A percentile compares a stretch with the other conserved stretches of the same genome.
phyloP scores from a whole-genome alignment of 805 yeast species.

The Yarrowia sp. region DNA sequence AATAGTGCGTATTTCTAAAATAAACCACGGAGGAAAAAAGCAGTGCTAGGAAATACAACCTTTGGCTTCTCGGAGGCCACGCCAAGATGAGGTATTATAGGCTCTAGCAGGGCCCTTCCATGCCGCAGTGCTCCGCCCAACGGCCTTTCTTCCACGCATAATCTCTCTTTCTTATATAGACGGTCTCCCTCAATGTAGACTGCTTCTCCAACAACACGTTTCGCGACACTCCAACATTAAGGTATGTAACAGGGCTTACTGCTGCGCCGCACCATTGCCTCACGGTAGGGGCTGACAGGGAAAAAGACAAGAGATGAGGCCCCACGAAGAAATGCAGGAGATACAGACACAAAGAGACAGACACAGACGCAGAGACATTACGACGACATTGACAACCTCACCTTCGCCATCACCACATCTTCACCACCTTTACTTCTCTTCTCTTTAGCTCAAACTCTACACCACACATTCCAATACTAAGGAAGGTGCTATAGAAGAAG shows the following conservation, averaged over 20 bases:
- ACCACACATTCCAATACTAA: conserved; percentile 7
- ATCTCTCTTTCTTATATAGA: conserved; percentile 10
- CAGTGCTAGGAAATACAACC: not conserved
- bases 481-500: conserved; percentile 1
- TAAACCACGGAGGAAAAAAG: conserved; percentile 3
- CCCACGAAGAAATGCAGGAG: too few relatives aligned
- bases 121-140: conserved; percentile 26
- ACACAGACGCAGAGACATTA: too few relatives aligned
- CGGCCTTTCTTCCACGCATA: not conserved
- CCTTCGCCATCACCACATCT: not conserved
- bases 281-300: conserved; percentile 16
- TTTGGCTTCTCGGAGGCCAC: not conserved
- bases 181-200: too few relatives aligned
- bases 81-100: conserved; percentile 32
- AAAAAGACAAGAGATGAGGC: not conserved
- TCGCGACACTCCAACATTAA: not conserved
- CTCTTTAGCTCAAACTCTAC: conserved; percentile 18
- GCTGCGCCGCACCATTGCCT: conserved; percentile 30
- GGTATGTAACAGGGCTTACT: conserved; percentile 23
- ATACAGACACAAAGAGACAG: not conserved
- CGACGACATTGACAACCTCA: not conserved
- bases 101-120: conserved; percentile 4
- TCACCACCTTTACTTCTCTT: not conserved
- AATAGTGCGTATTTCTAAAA: conserved; percentile 9
- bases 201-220: not conserved